A percentile compares a stretch with the other conserved stretches of the same genome.
Conservation (phyloP, 1,284 basidiomycete species). For the Cutaneotrichosporon sp. region DNA sequence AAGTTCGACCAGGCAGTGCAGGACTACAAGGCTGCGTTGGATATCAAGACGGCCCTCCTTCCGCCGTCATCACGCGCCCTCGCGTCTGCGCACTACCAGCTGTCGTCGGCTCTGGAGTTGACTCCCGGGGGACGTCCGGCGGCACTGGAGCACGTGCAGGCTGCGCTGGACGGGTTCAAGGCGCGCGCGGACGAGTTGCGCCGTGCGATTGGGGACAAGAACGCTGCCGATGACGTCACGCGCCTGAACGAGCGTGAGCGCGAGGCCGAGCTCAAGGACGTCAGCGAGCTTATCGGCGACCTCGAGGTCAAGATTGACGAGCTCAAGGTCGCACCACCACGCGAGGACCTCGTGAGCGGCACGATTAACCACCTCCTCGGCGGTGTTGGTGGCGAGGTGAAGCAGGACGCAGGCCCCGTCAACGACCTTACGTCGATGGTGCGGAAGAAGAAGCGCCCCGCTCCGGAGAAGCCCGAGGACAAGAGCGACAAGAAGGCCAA, state of each 20-base stretch:
- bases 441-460: slow-evolving; percentile 65
- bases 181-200: slow-evolving; percentile 66
- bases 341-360: slow-evolving; percentile 55
- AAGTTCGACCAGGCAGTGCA: slow-evolving; percentile 87
- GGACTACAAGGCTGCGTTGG: slow-evolving; percentile 73
- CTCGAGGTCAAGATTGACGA: slow-evolving; percentile 85
- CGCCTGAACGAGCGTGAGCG: slow-evolving; percentile 65
- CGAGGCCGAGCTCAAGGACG: slow-evolving; percentile 72
- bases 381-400: slow-evolving; percentile 51
- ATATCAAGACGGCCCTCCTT: slow-evolving; percentile 68
- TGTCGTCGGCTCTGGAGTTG: slow-evolving; percentile 83
- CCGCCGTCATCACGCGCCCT: slow-evolving; percentile 78
- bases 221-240: slow-evolving; percentile 35
- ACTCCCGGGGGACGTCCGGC: slow-evolving; percentile 69
- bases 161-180: slow-evolving; percentile 72
- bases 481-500: slow-evolving; percentile 64
- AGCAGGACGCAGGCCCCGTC: slow-evolving; percentile 56
- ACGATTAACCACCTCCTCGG: slow-evolving; percentile 52
- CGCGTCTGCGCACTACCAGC: slow-evolving; percentile 84
- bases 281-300: slow-evolving; percentile 72
- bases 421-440: slow-evolving; percentile 79
- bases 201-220: slow-evolving; percentile 37
- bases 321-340: slow-evolving; percentile 70
- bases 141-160: slow-evolving; percentile 73
- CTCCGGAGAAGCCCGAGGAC: slow-evolving; percentile 48